phyloP scores from a whole-genome alignment of 176 grass and related monocot genomes.

The Phoenix dactylifera region DNA sequence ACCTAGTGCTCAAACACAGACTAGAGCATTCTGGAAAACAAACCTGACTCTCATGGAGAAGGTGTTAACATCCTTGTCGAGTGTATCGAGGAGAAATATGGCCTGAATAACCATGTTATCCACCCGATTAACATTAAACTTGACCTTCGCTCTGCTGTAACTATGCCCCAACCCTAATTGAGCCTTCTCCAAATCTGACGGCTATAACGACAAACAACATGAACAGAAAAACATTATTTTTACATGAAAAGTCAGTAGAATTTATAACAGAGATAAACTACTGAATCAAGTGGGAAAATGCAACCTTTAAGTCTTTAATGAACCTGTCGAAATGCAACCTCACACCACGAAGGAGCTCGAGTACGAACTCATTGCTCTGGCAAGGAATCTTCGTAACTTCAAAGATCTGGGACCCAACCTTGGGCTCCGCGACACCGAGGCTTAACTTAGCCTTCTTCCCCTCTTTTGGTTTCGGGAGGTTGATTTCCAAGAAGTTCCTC shows the following conservation, averaged over 20 bases:
- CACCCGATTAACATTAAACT: slow-evolving; percentile 83
- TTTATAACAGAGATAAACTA: too few relatives aligned
- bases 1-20: too few relatives aligned
- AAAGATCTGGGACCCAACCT: slow-evolving; percentile 78
- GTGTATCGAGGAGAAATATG: slow-evolving; percentile 73
- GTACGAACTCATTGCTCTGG: slow-evolving; percentile 78
- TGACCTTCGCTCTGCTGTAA: slow-evolving; percentile 80
- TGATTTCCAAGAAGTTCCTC: slow-evolving; percentile 79
- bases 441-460: slow-evolving; percentile 87
- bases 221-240: not conserved
- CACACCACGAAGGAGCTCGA: slow-evolving; percentile 61
- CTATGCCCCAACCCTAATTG: slow-evolving; percentile 60
- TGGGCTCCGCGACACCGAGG: slow-evolving; percentile 66
- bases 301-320: slow-evolving; percentile 76
- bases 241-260: too few relatives aligned
- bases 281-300: not conserved
- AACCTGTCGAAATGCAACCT: slow-evolving; percentile 67
- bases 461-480: slow-evolving; percentile 71
- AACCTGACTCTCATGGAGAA: slow-evolving; percentile 92
- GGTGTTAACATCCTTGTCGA: slow-evolving; percentile 82
- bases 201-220: slow-evolving; percentile 23
- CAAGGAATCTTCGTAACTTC: slow-evolving; percentile 71
- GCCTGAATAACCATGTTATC: slow-evolving; percentile 97
- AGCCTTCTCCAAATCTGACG: slow-evolving; percentile 54
- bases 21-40: not conserved